Evolutionary conservation across 2,329 filamentous ascomycete species (phyloP).

Genomic region (Penicillium sp.): DNA sequence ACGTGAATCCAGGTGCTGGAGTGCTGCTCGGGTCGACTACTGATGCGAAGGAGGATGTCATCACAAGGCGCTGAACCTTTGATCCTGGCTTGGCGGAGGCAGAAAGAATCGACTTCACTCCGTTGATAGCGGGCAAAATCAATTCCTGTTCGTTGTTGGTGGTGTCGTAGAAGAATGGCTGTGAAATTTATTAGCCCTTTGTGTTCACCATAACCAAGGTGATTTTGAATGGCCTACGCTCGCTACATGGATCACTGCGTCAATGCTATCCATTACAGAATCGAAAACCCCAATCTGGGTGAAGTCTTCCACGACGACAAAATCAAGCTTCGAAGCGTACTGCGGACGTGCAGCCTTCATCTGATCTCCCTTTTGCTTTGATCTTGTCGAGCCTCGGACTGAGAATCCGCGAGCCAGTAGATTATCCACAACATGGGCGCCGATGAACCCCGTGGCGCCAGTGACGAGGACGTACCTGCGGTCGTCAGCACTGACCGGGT

Average conservation of each 20-base stretch:
- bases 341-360: slow-evolving; percentile 36
- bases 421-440: slow-evolving; percentile 24
- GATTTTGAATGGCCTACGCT: slow-evolving; percentile 28
- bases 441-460: slow-evolving; percentile 25
- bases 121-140: slow-evolving; percentile 41
- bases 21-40: slow-evolving; percentile 18
- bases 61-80: slow-evolving; percentile 19
- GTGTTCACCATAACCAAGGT: background rate
- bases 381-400: slow-evolving; percentile 21
- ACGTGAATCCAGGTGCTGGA: slow-evolving; percentile 17
- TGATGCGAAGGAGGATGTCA: slow-evolving; percentile 28
- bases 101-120: slow-evolving; percentile 37
- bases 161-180: slow-evolving; percentile 41
- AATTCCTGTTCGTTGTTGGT: slow-evolving; percentile 40
- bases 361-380: slow-evolving; percentile 19
- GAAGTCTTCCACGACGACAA: slow-evolving; percentile 40
- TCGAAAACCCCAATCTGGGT: slow-evolving; percentile 31
- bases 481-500: background rate
- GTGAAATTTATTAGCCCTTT: background rate
- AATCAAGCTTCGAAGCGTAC: slow-evolving; percentile 33
- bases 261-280: slow-evolving; percentile 36
- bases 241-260: slow-evolving; percentile 41
- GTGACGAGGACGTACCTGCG: slow-evolving; percentile 20
- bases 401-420: slow-evolving; percentile 18
- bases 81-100: slow-evolving; percentile 19